phyloP scores from a whole-genome alignment of 352 stramenopile species.

The Globisporangium viniferum region DNA sequence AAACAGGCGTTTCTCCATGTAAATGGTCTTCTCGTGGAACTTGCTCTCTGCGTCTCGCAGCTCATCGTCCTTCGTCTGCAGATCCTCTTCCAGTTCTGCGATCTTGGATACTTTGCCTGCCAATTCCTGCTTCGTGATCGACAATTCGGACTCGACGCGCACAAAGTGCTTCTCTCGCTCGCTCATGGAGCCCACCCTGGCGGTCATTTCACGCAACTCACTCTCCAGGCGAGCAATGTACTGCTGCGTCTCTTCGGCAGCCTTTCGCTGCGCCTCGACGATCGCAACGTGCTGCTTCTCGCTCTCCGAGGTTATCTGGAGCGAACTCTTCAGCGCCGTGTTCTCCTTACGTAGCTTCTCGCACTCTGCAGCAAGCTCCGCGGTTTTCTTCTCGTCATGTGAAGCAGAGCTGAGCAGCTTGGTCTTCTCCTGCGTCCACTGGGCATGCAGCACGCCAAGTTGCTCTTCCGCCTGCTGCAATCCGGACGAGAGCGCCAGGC shows the following conservation, averaged over 20 bases:
- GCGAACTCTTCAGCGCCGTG: conserved; percentile 28
- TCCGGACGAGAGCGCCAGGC: conserved; percentile 35
- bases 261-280: conserved; percentile 25
- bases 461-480: conserved; percentile 54
- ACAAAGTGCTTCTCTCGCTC: conserved; percentile 42
- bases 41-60: conserved; percentile 21
- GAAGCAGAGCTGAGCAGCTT: conserved; percentile 30
- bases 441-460: conserved; percentile 41
- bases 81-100: conserved; percentile 33
- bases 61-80: conserved; percentile 29
- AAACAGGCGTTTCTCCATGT: conserved; percentile 50
- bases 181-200: conserved; percentile 20
- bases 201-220: conserved; percentile 31
- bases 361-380: conserved; percentile 27
- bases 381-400: conserved; percentile 34
- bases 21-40: conserved; percentile 29
- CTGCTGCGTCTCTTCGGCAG: conserved; percentile 24
- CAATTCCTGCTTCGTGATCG: conserved; percentile 32
- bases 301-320: conserved; percentile 25
- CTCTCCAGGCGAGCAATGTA: conserved; percentile 31
- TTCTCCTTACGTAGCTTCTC: conserved; percentile 45
- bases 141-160: conserved; percentile 33
- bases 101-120: conserved; percentile 25
- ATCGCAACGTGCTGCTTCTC: conserved; percentile 30
- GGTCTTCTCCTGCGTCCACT: conserved; percentile 66